A percentile compares a stretch with the other conserved stretches of the same genome.
Evolutionary conservation across 2,329 filamentous ascomycete genomes (phyloP).

Genomic region (Trichoderma koningiopsis): DNA sequence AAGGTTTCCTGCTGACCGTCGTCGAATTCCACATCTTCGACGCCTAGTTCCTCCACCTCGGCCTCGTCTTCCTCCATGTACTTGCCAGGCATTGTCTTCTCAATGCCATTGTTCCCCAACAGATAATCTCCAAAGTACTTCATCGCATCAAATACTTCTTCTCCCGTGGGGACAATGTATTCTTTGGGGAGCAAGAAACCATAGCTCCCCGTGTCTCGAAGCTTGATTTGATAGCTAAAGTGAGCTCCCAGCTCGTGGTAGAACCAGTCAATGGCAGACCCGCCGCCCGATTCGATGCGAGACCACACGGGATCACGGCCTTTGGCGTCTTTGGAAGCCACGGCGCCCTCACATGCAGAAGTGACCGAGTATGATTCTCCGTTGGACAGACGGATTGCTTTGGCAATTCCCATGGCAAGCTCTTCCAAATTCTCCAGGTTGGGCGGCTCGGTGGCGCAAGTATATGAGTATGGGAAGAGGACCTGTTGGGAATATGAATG

Average conservation of each 20-base stretch:
- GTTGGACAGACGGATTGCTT: slow-evolving; percentile 80
- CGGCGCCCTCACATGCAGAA: slow-evolving; percentile 83
- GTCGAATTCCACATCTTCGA: slow-evolving; percentile 18
- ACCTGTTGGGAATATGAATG: slow-evolving; percentile 97
- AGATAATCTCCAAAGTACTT: slow-evolving; percentile 83
- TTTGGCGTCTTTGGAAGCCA: slow-evolving; percentile 39
- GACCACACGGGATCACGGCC: slow-evolving; percentile 31
- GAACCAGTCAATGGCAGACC: slow-evolving; percentile 92
- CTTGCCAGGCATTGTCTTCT: slow-evolving; percentile 40
- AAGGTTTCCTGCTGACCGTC: slow-evolving; percentile 29
- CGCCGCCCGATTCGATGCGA: slow-evolving; percentile 74
- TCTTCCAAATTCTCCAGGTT: slow-evolving; percentile 92
- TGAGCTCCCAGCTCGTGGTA: slow-evolving; percentile 82
- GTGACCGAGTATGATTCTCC: slow-evolving; percentile 76
- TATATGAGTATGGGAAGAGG: slow-evolving; percentile 87
- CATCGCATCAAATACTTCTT: slow-evolving; percentile 82
- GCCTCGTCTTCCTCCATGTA: slow-evolving; percentile 28
- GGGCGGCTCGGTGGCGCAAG: slow-evolving; percentile 75
- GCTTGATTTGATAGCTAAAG: slow-evolving; percentile 91
- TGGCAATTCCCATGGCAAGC: slow-evolving; percentile 82
- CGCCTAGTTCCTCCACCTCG: slow-evolving; percentile 6
- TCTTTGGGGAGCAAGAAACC: slow-evolving; percentile 87
- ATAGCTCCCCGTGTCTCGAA: slow-evolving; percentile 90
- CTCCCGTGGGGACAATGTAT: slow-evolving; percentile 84
- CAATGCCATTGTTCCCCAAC: slow-evolving; percentile 68